Percentiles rank a stretch among this genome's conserved stretches.
These are phyloP conservation scores for Salix arbutifolia DNA, from an alignment of 345 rosid genomes.

Conservation along the genomic window DNA sequence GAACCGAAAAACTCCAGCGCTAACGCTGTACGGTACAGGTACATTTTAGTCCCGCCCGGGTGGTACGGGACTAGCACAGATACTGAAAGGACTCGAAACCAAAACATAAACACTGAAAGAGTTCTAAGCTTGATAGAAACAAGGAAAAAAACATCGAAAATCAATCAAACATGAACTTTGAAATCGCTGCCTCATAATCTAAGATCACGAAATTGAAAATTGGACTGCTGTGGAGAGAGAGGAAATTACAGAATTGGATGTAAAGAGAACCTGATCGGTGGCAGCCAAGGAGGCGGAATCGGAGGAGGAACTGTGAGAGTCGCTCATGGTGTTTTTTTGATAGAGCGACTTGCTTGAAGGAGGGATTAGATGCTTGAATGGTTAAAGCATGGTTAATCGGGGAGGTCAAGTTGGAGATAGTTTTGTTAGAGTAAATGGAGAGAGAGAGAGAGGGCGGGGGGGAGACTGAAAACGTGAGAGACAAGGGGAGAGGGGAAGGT, in stretches of 20 bases:
- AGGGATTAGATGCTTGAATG: not conserved
- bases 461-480: not conserved
- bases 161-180: not conserved
- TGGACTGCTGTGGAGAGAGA: not conserved
- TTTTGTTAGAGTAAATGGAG: constrained; percentile 1
- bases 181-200: not conserved
- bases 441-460: not conserved
- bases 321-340: constrained; percentile 50
- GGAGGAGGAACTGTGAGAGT: constrained; percentile 56
- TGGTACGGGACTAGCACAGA: not conserved
- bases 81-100: not conserved
- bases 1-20: not conserved
- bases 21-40: not conserved
- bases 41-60: not conserved
- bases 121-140: not conserved
- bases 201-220: not conserved
- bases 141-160: not conserved
- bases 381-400: not conserved
- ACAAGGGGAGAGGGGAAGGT: not conserved
- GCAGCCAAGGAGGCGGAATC: constrained; percentile 55
- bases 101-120: not conserved
- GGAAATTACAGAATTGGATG: not conserved
- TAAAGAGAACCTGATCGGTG: constrained; percentile 56
- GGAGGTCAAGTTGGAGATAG: not conserved
- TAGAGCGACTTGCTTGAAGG: not conserved